These are phyloP conservation scores for Colletotrichum echinochloae DNA, from an alignment of 2,329 filamentous ascomycete species.

Conservation along the genomic window DNA sequence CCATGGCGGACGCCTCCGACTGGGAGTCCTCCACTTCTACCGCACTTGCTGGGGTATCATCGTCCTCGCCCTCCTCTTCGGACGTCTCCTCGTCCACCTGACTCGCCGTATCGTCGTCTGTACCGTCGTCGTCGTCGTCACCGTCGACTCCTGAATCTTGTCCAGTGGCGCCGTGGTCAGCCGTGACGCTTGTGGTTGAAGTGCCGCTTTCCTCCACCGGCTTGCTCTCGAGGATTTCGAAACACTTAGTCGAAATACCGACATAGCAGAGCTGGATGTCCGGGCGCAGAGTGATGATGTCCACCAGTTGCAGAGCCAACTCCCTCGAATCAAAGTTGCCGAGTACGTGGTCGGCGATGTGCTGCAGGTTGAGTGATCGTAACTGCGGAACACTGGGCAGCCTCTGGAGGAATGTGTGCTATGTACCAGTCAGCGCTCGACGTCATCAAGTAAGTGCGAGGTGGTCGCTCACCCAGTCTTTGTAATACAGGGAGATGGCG, in stretches of 20 bases:
- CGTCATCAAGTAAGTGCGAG: not conserved
- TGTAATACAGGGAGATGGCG: slow-evolving; percentile 78
- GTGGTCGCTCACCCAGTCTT: slow-evolving; percentile 75
- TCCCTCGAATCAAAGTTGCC: slow-evolving; percentile 71
- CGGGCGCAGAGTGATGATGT: slow-evolving; percentile 80
- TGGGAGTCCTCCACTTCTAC: slow-evolving; percentile 49
- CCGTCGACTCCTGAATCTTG: slow-evolving; percentile 47
- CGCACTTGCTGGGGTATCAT: slow-evolving; percentile 49
- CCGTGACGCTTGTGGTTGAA: slow-evolving; percentile 32
- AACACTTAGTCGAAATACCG: slow-evolving; percentile 82
- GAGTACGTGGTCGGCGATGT: slow-evolving; percentile 72
- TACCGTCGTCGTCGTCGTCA: slow-evolving; percentile 51
- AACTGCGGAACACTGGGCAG: slow-evolving; percentile 78
- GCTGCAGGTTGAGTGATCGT: slow-evolving; percentile 77
- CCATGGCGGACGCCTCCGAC: slow-evolving; percentile 39
- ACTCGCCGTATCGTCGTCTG: slow-evolving; percentile 49
- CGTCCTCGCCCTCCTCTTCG: slow-evolving; percentile 42
- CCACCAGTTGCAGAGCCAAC: slow-evolving; percentile 79
- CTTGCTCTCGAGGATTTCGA: slow-evolving; percentile 79
- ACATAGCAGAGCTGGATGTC: slow-evolving; percentile 84
- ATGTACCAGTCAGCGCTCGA: slow-evolving; percentile 37
- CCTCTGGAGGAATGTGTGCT: slow-evolving; percentile 84
- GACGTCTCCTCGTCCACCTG: slow-evolving; percentile 49
- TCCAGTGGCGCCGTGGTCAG: slow-evolving; percentile 39
- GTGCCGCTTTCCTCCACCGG: slow-evolving; percentile 55